A percentile compares a stretch with the other conserved stretches of the same genome.
These are phyloP conservation scores for Blastobotrys proliferans DNA, from an alignment of 1,139 yeast genomes.

Conservation along the genomic window DNA sequence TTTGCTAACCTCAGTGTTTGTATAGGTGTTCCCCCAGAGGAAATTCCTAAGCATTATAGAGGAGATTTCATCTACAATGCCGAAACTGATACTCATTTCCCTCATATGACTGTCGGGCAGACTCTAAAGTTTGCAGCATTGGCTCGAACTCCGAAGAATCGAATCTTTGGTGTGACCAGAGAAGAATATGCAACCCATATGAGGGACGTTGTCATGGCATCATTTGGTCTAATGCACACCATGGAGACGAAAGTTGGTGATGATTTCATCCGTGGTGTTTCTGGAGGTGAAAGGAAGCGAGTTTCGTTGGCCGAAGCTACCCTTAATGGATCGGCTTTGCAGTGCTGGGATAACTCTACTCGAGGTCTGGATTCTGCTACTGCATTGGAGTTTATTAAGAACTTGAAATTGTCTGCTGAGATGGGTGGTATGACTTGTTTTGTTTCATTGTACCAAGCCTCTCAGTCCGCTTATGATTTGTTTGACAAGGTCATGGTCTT, in stretches of 20 bases:
- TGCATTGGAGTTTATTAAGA: constrained; percentile 68
- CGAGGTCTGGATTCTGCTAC: constrained; percentile 75
- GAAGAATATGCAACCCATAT: constrained; percentile 56
- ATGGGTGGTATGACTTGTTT: constrained; percentile 57
- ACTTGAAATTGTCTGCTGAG: constrained; percentile 60
- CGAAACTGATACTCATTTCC: constrained; percentile 67
- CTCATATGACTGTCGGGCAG: constrained; percentile 67
- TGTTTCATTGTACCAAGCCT: constrained; percentile 80
- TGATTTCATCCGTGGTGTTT: constrained; percentile 71
- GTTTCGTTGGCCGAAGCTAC: constrained; percentile 72
- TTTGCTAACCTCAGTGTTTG: not conserved
- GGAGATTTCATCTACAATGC: constrained; percentile 74
- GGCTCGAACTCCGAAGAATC: constrained; percentile 61
- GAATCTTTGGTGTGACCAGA: constrained; percentile 56
- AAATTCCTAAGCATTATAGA: constrained; percentile 49
- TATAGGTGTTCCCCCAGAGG: constrained; percentile 34
- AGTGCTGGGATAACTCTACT: constrained; percentile 74
- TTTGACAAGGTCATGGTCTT: constrained; percentile 72
- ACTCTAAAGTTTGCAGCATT: constrained; percentile 63
- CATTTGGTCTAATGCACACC: constrained; percentile 67
- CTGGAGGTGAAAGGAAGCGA: constrained; percentile 84
- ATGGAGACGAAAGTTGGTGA: constrained; percentile 66
- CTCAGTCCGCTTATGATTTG: constrained; percentile 69
- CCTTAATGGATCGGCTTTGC: constrained; percentile 57
- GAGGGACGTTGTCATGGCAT: constrained; percentile 68